Conservation (phyloP, 208 protist genomes). For the Naegleria lovaniensis region DNA sequence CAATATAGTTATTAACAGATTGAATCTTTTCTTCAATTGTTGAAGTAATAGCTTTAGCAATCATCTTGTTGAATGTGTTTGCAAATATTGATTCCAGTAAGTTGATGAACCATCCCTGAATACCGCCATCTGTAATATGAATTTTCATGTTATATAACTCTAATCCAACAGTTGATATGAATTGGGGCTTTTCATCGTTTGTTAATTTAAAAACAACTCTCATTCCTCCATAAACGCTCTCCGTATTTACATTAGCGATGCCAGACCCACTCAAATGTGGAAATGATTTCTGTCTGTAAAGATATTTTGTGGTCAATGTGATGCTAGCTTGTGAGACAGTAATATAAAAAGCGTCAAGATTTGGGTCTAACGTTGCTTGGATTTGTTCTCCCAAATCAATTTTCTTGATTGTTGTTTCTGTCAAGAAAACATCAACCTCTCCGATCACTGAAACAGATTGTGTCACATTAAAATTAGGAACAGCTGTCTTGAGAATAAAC, state of each 20-base stretch:
- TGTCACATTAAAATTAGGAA: not conserved
- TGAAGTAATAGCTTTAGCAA: not conserved
- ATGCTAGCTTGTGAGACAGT: not conserved
- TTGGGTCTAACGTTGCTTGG: not conserved
- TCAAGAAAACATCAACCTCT: not conserved
- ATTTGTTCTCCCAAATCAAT: not conserved
- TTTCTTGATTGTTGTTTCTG: not conserved
- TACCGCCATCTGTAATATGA: not conserved
- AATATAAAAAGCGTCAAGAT: not conserved
- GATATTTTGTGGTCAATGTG: not conserved
- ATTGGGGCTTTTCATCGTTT: not conserved
- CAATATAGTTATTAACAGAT: not conserved
- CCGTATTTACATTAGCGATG: not conserved
- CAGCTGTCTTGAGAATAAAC: not conserved
- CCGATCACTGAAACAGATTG: not conserved
- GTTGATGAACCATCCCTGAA: not conserved
- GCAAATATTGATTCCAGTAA: not conserved
- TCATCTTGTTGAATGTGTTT: not conserved
- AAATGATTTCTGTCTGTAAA: not conserved
- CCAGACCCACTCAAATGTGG: not conserved
- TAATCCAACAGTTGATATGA: not conserved
- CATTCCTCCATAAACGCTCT: not conserved
- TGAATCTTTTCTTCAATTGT: not conserved
- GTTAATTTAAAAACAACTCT: not conserved
- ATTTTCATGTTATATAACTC: slow-evolving; percentile 8